A percentile compares a stretch with the other conserved stretches of the same genome.
Evolutionary conservation across 768 basidiomycete genomes (phyloP).

Genomic region (Xerocomus brunneocitrinus): DNA sequence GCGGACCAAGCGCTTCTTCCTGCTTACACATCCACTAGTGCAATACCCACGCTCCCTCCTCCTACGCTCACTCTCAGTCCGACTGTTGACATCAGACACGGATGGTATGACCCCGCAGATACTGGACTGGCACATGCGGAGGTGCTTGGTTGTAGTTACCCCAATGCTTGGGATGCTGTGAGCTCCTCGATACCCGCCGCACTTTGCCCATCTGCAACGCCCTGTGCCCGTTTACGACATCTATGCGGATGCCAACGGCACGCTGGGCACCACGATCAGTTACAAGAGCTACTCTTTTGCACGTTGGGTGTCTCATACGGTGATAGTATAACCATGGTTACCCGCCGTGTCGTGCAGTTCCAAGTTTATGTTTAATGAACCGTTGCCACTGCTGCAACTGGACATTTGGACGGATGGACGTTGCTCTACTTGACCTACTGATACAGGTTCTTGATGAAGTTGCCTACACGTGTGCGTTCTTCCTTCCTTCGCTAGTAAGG

Average conservation of each 20-base stretch:
- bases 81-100: slow-evolving; percentile 43
- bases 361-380: not conserved
- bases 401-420: not conserved
- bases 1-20: slow-evolving; percentile 42
- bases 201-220: slow-evolving; percentile 32
- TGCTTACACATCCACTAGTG: slow-evolving; percentile 60
- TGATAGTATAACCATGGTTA: not conserved
- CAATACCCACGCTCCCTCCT: slow-evolving; percentile 52
- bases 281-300: not conserved
- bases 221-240: not conserved
- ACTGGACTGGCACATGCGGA: slow-evolving; percentile 51
- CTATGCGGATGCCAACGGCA: not conserved
- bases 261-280: slow-evolving; percentile 4
- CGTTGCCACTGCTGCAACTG: not conserved
- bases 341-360: not conserved
- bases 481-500: not conserved
- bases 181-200: slow-evolving; percentile 44
- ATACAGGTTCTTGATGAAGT: not conserved
- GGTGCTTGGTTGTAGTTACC: slow-evolving; percentile 62
- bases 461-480: slow-evolving; percentile 9
- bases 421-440: not conserved
- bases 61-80: slow-evolving; percentile 45
- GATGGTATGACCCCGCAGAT: slow-evolving; percentile 56
- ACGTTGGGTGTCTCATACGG: not conserved
- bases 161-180: slow-evolving; percentile 58